Evolutionary conservation across 768 basidiomycete species (phyloP).

Genomic region (Termitomyces sp.): DNA sequence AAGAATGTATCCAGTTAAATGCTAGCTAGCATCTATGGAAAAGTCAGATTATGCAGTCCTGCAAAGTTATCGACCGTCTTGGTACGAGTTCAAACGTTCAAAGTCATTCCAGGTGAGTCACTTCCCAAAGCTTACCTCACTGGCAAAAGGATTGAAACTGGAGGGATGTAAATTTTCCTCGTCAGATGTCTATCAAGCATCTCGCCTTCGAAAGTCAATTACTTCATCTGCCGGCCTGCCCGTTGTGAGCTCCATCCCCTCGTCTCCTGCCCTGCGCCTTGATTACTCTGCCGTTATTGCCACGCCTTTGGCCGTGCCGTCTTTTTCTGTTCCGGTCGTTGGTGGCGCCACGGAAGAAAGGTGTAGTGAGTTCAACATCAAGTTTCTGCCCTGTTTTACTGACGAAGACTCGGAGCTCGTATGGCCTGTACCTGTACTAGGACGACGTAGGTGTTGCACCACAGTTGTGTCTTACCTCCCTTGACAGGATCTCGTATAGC

Average conservation of each 20-base stretch:
- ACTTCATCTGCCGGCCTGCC: background rate
- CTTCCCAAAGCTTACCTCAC: background rate
- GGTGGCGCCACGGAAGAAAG: background rate
- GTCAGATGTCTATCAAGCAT: background rate
- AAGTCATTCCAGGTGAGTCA: background rate
- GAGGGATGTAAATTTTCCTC: background rate
- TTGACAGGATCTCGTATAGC: background rate
- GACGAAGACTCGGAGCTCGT: background rate
- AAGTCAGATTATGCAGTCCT: background rate
- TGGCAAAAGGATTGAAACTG: background rate
- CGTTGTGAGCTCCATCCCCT: background rate
- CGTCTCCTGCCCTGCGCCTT: background rate
- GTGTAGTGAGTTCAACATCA: background rate
- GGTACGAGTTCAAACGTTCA: background rate
- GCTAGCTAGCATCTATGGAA: background rate
- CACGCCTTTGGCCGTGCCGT: background rate
- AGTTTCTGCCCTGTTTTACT: background rate
- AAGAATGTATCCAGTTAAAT: background rate
- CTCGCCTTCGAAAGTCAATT: background rate
- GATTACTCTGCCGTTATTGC: background rate
- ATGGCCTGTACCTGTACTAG: background rate
- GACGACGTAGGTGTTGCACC: background rate
- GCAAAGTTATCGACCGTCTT: background rate
- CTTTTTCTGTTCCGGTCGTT: background rate
- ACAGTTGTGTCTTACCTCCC: background rate